Conservation (phyloP, 306 rosid genomes). For the Rosa lucieae region DNA sequence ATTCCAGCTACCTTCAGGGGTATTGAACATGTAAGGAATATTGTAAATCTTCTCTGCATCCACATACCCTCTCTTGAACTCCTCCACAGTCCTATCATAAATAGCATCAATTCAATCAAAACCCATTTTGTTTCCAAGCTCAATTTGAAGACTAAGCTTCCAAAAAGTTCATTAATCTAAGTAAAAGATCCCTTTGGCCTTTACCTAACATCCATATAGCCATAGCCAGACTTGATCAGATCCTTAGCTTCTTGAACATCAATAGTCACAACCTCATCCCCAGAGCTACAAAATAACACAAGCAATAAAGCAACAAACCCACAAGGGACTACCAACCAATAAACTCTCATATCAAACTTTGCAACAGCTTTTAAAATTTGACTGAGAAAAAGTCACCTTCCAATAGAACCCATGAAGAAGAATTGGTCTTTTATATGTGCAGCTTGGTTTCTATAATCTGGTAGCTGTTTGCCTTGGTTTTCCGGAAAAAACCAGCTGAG, state of each 20-base stretch:
- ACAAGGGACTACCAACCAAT: conserved; percentile 26
- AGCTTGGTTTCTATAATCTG: conserved; percentile 18
- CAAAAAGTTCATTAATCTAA: neutral
- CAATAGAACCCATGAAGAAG: conserved; percentile 36
- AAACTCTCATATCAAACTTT: conserved; percentile 35
- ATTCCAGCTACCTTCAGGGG: conserved; percentile 53
- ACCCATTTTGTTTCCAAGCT: neutral
- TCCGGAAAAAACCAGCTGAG: conserved; percentile 1
- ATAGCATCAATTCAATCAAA: neutral
- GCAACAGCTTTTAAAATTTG: neutral
- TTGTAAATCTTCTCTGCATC: conserved; percentile 59
- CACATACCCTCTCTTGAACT: conserved; percentile 63
- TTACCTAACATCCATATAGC: conserved; percentile 78
- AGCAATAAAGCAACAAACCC: conserved; percentile 25
- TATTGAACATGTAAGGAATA: conserved; percentile 68
- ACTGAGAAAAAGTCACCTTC: conserved; percentile 23
- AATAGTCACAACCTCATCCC: conserved; percentile 54
- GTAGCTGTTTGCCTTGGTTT: conserved; percentile 30
- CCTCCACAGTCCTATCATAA: conserved; percentile 67
- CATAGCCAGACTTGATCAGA: conserved; percentile 55
- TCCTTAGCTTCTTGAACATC: conserved; percentile 58
- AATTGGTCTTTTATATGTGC: conserved; percentile 9
- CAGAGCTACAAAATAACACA: conserved; percentile 36
- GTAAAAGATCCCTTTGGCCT: neutral
- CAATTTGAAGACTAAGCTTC: neutral